Evolutionary conservation across 2,329 filamentous ascomycete genomes (phyloP).

Genomic region (Cordyceps cateniannulata): DNA sequence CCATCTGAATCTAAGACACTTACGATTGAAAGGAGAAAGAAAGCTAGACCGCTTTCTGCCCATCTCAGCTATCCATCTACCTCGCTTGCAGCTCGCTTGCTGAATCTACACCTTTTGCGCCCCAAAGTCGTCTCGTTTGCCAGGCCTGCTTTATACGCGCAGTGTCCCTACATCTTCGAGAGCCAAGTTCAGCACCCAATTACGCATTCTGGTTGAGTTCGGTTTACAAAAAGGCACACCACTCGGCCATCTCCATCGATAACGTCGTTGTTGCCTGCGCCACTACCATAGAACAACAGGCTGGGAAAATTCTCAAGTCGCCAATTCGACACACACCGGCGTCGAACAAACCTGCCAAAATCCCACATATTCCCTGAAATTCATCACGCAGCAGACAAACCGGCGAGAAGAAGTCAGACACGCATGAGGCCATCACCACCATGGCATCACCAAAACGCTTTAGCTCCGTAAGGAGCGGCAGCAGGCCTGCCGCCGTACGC

Average conservation of each 20-base stretch:
- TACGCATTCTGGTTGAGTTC: background rate
- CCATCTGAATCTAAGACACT: background rate
- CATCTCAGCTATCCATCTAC: background rate
- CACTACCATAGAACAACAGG: background rate
- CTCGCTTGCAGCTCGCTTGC: background rate
- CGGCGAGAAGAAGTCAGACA: background rate
- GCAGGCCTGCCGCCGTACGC: slow-evolving; percentile 26
- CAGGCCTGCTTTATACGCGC: background rate
- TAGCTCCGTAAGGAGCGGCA: background rate
- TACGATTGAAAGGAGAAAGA: background rate
- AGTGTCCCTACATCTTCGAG: background rate
- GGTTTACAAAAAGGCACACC: background rate
- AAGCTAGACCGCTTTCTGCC: background rate
- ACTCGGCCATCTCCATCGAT: background rate
- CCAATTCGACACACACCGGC: background rate
- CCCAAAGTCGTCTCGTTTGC: background rate
- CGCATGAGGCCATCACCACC: background rate
- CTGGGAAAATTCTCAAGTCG: background rate
- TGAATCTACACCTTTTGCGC: background rate
- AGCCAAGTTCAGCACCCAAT: background rate
- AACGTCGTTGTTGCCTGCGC: background rate
- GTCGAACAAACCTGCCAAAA: background rate
- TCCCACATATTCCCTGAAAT: no score
- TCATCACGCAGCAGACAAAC: background rate
- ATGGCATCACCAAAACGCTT: slow-evolving; percentile 5